Conservation (phyloP, 192 early-diverging fungal species). For the Entophlyctis helioformis region DNA sequence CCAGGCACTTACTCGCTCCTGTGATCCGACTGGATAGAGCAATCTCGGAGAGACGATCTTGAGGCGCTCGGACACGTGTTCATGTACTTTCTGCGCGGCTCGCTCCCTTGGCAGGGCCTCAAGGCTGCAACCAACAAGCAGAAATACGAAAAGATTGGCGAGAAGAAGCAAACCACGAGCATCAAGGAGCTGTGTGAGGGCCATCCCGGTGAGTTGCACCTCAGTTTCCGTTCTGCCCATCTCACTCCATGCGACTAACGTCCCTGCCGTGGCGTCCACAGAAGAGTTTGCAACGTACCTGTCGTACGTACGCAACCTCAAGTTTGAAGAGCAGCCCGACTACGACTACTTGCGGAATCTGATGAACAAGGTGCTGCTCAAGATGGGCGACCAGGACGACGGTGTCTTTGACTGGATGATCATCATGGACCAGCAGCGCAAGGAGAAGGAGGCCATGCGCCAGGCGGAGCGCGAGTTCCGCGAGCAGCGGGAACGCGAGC, state of each 20-base stretch:
- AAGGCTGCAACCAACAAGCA: constrained; percentile 98
- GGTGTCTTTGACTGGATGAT: constrained; percentile 92
- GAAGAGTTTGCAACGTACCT: constrained; percentile 87
- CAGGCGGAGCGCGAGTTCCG: constrained; percentile 24
- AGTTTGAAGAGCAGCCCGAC: constrained; percentile 95
- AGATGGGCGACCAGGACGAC: constrained; percentile 70
- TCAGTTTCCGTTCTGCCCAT: neutral
- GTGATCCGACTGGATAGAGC: constrained; percentile 47
- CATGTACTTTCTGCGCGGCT: constrained; percentile 93
- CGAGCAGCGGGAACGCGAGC: constrained; percentile 22
- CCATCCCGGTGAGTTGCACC: constrained; percentile 68
- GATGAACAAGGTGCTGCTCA: constrained; percentile 53
- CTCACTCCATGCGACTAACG: neutral
- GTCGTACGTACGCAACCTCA: constrained; percentile 78
- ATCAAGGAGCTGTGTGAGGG: constrained; percentile 85
- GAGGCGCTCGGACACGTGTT: constrained; percentile 97
- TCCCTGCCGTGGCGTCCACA: constrained; percentile 39
- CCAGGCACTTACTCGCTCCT: no score
- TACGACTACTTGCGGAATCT: constrained; percentile 85
- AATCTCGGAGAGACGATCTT: constrained; percentile 93
- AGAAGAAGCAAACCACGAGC: constrained; percentile 86
- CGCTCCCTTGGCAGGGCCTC: constrained; percentile 93
- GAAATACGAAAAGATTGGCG: constrained; percentile 99
- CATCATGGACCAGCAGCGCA: constrained; percentile 36
- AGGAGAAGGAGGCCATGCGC: constrained; percentile 22